phyloP scores from a whole-genome alignment of 2,329 filamentous ascomycete genomes.

The Verticillium nonalfalfae region DNA sequence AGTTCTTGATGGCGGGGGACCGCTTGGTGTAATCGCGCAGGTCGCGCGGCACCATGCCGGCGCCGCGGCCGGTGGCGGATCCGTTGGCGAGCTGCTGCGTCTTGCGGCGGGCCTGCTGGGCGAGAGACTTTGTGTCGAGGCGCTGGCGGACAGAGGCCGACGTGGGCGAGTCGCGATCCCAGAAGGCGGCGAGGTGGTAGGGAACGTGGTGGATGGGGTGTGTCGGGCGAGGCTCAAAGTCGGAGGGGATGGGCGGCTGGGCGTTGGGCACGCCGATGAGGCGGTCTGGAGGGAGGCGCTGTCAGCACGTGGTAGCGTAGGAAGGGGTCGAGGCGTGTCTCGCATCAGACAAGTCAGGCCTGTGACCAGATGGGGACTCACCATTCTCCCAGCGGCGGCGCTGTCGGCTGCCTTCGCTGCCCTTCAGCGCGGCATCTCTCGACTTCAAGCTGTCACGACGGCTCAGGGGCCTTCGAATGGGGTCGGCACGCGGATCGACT shows the following conservation, averaged over 20 bases:
- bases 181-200: constrained; percentile 82
- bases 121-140: constrained; percentile 38
- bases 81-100: constrained; percentile 35
- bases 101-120: constrained; percentile 35
- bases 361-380: constrained; percentile 23
- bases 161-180: constrained; percentile 51
- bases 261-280: constrained; percentile 82
- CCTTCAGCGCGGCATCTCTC: constrained; percentile 74
- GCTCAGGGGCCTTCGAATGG: constrained; percentile 38
- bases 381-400: constrained; percentile 93
- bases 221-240: constrained; percentile 80
- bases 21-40: constrained; percentile 77
- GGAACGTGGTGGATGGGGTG: constrained; percentile 73
- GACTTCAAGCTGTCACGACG: constrained; percentile 48
- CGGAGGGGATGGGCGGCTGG: constrained; percentile 71
- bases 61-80: constrained; percentile 34
- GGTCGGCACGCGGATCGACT: constrained; percentile 14
- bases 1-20: constrained; percentile 66
- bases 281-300: constrained; percentile 52
- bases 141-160: constrained; percentile 36
- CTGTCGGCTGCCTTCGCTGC: constrained; percentile 83
- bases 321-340: not conserved
- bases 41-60: constrained; percentile 67
- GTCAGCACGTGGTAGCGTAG: not conserved
- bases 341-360: no score